Conservation (phyloP, 805 yeast species). For the Torulaspora quercuum region DNA sequence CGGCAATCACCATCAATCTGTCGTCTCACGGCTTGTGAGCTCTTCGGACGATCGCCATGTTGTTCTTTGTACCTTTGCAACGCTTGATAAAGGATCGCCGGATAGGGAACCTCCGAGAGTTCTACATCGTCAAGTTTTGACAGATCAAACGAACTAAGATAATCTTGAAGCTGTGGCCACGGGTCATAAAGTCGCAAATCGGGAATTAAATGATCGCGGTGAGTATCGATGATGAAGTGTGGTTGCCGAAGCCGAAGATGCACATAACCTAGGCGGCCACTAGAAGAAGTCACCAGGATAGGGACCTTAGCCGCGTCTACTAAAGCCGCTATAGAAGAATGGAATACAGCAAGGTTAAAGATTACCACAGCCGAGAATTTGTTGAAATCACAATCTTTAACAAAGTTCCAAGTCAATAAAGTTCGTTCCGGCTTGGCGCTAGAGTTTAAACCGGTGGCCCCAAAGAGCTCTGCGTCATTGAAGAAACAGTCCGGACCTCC, state of each 20-base stretch:
- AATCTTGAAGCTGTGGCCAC: constrained; percentile 63
- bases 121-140: constrained; percentile 39
- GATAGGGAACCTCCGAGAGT: constrained; percentile 65
- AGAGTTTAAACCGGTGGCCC: neutral
- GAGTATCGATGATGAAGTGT: constrained; percentile 68
- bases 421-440: neutral
- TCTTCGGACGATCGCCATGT: neutral
- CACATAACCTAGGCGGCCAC: constrained; percentile 2
- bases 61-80: constrained; percentile 40
- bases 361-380: no score
- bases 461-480: constrained; percentile 3
- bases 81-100: constrained; percentile 46
- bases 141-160: constrained; percentile 50
- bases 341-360: no score
- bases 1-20: constrained; percentile 3
- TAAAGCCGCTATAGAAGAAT: no score
- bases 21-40: constrained; percentile 5
- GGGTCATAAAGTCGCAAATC: constrained; percentile 68
- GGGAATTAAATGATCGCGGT: constrained; percentile 50
- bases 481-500: constrained; percentile 1
- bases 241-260: constrained; percentile 45
- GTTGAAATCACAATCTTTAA: no score
- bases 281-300: constrained; percentile 1
- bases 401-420: constrained; percentile 1
- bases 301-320: constrained; percentile 1